A percentile compares a stretch with the other conserved stretches of the same genome.
phyloP scores from a whole-genome alignment of 2,329 filamentous ascomycete species.

The Dissoconium aciculare region DNA sequence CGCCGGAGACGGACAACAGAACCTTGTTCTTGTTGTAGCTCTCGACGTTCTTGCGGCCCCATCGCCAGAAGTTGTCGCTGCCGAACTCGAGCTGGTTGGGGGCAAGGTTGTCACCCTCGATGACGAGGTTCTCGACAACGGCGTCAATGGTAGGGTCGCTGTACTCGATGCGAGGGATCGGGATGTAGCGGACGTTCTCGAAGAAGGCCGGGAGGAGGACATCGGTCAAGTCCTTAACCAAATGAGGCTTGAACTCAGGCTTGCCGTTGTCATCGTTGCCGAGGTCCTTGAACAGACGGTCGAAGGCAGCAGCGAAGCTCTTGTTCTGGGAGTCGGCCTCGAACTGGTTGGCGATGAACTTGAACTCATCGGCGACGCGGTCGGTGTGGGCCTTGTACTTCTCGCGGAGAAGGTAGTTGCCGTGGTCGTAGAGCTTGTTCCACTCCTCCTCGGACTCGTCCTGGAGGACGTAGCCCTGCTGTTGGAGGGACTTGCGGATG shows the following conservation, averaged over 20 bases:
- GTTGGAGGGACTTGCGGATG: constrained; percentile 66
- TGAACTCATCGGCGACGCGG: constrained; percentile 73
- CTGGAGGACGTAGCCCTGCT: constrained; percentile 83
- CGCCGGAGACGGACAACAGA: constrained; percentile 71
- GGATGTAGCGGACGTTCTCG: constrained; percentile 76
- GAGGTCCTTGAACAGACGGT: constrained; percentile 81
- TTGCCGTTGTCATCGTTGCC: constrained; percentile 77
- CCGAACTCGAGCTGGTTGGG: constrained; percentile 80
- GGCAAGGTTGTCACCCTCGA: constrained; percentile 93
- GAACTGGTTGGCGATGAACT: constrained; percentile 80
- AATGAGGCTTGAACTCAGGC: constrained; percentile 77
- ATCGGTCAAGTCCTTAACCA: constrained; percentile 75
- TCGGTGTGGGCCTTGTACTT: constrained; percentile 80
- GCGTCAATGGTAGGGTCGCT: constrained; percentile 71
- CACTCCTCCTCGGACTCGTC: constrained; percentile 67
- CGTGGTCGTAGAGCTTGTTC: constrained; percentile 70
- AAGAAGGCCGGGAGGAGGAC: constrained; percentile 73
- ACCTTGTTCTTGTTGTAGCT: constrained; percentile 73
- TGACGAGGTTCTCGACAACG: constrained; percentile 82
- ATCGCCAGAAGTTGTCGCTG: constrained; percentile 88
- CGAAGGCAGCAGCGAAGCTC: constrained; percentile 56
- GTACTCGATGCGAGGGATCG: constrained; percentile 87
- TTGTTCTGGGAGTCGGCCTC: constrained; percentile 78
- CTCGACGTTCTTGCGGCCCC: constrained; percentile 74
- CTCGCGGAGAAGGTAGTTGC: constrained; percentile 71